phyloP scores from a whole-genome alignment of 805 yeast genomes.

The Starmerella floricola region DNA sequence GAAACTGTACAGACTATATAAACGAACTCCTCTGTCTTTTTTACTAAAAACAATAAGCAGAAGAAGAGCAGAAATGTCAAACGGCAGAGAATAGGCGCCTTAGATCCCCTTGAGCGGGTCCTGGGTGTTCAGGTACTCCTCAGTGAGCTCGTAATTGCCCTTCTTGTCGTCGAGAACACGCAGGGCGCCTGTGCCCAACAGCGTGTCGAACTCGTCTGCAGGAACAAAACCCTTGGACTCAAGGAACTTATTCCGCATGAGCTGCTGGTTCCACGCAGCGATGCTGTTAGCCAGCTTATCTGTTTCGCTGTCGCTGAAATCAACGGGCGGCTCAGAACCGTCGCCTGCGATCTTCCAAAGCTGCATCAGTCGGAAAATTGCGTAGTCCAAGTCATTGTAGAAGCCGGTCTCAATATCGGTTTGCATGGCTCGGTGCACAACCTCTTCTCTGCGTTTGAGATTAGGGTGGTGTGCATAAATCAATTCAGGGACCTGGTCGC shows the following conservation, averaged over 20 bases:
- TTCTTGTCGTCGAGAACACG: conserved; percentile 39
- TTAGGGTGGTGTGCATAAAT: conserved; percentile 74
- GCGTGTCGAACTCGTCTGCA: conserved; percentile 72
- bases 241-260: conserved; percentile 65
- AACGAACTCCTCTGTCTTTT: too few species aligned
- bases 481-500: conserved; percentile 49
- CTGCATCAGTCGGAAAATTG: conserved; percentile 17
- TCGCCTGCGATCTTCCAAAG: conserved; percentile 19
- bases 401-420: conserved; percentile 21
- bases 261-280: conserved; percentile 53
- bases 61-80: neutral
- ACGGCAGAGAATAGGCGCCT: too few species aligned
- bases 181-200: conserved; percentile 56
- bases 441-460: conserved; percentile 40
- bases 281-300: conserved; percentile 46
- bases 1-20: too few species aligned
- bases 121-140: conserved; percentile 20
- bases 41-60: too few species aligned
- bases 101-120: conserved; percentile 8
- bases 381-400: conserved; percentile 23
- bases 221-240: conserved; percentile 95
- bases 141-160: conserved; percentile 38
- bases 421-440: conserved; percentile 26
- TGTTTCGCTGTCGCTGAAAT: conserved; percentile 46
- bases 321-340: conserved; percentile 41